Evolutionary conservation across 192 early-diverging fungal species (phyloP), one percentile per base, ranked within the genome.

Genomic region (Coemansia sp.): DNA sequence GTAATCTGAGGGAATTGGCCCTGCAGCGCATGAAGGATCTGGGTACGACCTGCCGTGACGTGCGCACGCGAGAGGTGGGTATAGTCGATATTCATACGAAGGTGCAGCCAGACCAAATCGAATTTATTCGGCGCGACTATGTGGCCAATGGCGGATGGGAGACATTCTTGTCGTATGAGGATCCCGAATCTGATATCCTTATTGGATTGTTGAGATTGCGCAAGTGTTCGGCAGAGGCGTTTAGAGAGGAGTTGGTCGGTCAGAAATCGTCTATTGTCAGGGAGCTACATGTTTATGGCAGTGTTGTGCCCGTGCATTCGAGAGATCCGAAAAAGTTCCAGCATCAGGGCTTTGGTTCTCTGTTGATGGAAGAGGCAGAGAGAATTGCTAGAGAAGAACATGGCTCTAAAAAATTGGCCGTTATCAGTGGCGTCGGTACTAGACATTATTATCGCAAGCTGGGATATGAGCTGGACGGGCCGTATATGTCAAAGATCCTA

Each of bases 301-400:
- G 89, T 24, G 96, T 95, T 2, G 97, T 99, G 33, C 96, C 97
- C 5, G 91, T 99, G 74, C 97, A 98, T 70, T 93, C 89, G 65
- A 88, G 98, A 33, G 96, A 99, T 60, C 98, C 98, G 22, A 97
- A 91, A 7, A 97, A 96, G 84, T 99, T 99, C 89, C 98, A 99
- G 86, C 98, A 99, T 82, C 98, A 96, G 82, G 98, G 98, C 0
- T 99, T 96, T 75, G 98, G 98, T 40, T 97, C 97, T 2, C 77
- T 99, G 80, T 75, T 99, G 64, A 99, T 99, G 98, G 98, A 99
- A 70, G 98, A 99, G 81, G 98, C 98, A 1, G 98, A 98, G 86
- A 78, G 98, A 27, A 99, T 99, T 84, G 96, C 98, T 13, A 85
- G 93, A 49, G 96, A 98, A 62, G 98, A 99, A 80, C 98, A 99